These are phyloP conservation scores for Hanseniaspora pseudoguilliermondii DNA, from an alignment of 805 yeast species.

Conservation along the genomic window DNA sequence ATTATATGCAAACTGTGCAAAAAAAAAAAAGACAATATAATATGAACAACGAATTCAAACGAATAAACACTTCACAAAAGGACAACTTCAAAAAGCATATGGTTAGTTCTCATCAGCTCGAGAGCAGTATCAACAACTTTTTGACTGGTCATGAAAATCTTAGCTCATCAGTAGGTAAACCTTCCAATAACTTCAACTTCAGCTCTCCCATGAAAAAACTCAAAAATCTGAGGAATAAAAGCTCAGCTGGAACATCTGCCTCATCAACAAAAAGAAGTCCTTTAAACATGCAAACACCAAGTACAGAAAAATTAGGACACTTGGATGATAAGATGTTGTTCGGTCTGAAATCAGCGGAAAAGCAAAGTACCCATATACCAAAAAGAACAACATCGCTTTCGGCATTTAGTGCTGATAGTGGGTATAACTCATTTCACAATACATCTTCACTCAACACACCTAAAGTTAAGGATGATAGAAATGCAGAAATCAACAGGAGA, in stretches of 20 bases:
- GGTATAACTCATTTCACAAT: conserved; percentile 21
- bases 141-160: not conserved
- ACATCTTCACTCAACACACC: conserved; percentile 8
- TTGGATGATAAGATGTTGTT: not conserved
- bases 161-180: not conserved
- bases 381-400: not conserved
- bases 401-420: conserved; percentile 19
- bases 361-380: not conserved
- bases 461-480: not conserved
- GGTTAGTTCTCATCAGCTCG: not conserved
- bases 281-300: not conserved
- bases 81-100: not conserved
- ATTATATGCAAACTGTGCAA: not conserved
- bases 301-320: not conserved
- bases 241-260: not conserved
- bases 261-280: not conserved
- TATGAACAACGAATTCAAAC: not conserved
- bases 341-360: not conserved
- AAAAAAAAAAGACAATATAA: not conserved
- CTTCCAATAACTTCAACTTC: not conserved
- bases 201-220: conserved; percentile 5
- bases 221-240: not conserved
- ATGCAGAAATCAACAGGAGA: not conserved
- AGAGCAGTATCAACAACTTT: not conserved
- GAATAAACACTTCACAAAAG: not conserved